Conservation (phyloP, 768 basidiomycete species). For the Mycena latifolia region DNA sequence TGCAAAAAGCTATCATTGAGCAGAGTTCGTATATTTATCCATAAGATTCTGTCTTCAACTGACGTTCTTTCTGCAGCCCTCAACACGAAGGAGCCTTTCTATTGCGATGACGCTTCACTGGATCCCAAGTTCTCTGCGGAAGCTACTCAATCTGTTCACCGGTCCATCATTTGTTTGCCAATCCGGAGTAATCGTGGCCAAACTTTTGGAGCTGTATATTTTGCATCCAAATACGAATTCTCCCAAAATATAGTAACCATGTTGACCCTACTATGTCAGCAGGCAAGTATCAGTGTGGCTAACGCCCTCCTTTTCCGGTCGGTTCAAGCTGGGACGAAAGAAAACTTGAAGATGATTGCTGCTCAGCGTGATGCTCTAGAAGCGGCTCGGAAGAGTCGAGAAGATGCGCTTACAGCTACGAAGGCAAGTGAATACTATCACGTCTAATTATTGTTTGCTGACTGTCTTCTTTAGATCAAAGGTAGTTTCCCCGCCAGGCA, state of each 20-base stretch:
- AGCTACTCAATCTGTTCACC: conserved; percentile 68
- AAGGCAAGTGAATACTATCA: conserved; percentile 57
- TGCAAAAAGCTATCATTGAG: conserved; percentile 76
- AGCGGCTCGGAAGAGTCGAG: conserved; percentile 75
- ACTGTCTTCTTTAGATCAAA: conserved; percentile 64
- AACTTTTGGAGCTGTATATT: conserved; percentile 78
- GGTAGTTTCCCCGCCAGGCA: not conserved
- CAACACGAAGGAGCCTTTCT: conserved; percentile 73
- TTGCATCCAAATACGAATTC: conserved; percentile 76
- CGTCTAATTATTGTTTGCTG: not conserved
- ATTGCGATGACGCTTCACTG: conserved; percentile 69
- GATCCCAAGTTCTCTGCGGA: conserved; percentile 80
- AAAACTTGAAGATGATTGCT: conserved; percentile 85
- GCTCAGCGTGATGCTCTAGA: conserved; percentile 77
- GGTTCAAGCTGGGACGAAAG: conserved; percentile 78
- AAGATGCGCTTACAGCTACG: conserved; percentile 80
- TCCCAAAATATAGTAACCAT: conserved; percentile 71
- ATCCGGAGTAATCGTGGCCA: conserved; percentile 83
- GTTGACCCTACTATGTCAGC: conserved; percentile 75
- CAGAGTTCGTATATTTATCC: conserved; percentile 58
- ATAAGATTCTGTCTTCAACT: not conserved
- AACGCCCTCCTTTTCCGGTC: conserved; percentile 83
- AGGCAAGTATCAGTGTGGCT: conserved; percentile 81
- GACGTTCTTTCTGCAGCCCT: conserved; percentile 56
- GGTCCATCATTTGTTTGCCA: conserved; percentile 76